Evolutionary conservation across 2,329 filamentous ascomycete species (phyloP).

Genomic region (Talaromyces verruculosus): DNA sequence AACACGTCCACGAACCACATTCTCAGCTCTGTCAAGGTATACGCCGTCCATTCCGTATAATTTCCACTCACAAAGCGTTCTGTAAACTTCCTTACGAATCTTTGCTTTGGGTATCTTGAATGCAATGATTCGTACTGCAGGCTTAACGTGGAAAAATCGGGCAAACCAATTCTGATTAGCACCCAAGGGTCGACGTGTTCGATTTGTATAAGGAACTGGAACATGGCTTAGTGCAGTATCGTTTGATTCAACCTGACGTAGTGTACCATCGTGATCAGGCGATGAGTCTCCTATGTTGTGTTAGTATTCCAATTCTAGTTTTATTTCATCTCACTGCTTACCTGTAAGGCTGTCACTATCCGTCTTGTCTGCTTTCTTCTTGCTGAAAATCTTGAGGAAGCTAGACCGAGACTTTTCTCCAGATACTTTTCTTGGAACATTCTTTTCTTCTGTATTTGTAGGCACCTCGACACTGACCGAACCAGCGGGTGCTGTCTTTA

Average conservation of each 20-base stretch:
- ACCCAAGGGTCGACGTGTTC: constrained; percentile 8
- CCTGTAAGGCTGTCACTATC: constrained; percentile 35
- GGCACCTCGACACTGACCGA: constrained; percentile 25
- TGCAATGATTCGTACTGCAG: constrained; percentile 72
- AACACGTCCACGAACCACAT: constrained; percentile 76
- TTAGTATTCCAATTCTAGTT: constrained; percentile 1
- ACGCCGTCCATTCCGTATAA: constrained; percentile 79
- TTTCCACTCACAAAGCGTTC: constrained; percentile 75
- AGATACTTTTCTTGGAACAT: constrained; percentile 18
- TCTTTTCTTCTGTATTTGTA: constrained; percentile 19
- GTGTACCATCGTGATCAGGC: constrained; percentile 2
- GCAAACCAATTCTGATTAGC: constrained; percentile 77
- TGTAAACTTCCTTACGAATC: constrained; percentile 73
- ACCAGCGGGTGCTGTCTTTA: constrained; percentile 30
- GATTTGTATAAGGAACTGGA: constrained; percentile 32
- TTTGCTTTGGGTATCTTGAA: constrained; percentile 70
- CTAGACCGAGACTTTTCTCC: constrained; percentile 36
- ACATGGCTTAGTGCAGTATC: constrained; percentile 14
- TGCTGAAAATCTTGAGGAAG: constrained; percentile 55
- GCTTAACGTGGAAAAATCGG: constrained; percentile 85
- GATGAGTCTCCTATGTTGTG: not conserved
- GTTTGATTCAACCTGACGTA: constrained; percentile 6
- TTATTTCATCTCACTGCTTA: constrained; percentile 30
- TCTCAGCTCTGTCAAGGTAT: constrained; percentile 73
- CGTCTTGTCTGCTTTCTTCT: constrained; percentile 46